phyloP scores from a whole-genome alignment of 345 rosid genomes.

The Moringa oleifera region DNA sequence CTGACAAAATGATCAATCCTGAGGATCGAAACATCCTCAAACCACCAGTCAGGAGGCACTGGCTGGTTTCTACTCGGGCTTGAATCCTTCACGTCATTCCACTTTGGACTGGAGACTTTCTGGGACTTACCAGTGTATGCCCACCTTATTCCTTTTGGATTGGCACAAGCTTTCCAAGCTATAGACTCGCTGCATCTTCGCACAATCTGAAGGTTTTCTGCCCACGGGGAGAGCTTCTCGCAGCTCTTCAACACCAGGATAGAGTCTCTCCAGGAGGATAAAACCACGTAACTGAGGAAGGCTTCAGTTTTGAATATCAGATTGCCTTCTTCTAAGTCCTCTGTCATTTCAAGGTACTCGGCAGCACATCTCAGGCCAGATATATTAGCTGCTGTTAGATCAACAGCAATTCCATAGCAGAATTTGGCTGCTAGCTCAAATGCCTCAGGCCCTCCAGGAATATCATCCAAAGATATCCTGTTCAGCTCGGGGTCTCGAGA shows the following conservation, averaged over 20 bases:
- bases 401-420: slow-evolving; percentile 92
- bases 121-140: slow-evolving; percentile 72
- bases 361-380: slow-evolving; percentile 89
- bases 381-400: slow-evolving; percentile 86
- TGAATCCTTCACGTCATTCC: slow-evolving; percentile 70
- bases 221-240: slow-evolving; percentile 96
- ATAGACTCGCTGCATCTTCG: slow-evolving; percentile 94
- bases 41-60: slow-evolving; percentile 99
- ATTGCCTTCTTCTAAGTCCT: slow-evolving; percentile 96
- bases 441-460: slow-evolving; percentile 86
- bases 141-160: slow-evolving; percentile 95
- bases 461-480: slow-evolving; percentile 59
- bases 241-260: slow-evolving; percentile 82
- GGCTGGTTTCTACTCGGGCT: slow-evolving; percentile 74
- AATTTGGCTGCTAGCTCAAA: slow-evolving; percentile 92
- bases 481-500: slow-evolving; percentile 53
- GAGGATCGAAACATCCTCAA: slow-evolving; percentile 91
- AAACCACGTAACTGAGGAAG: slow-evolving; percentile 87
- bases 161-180: slow-evolving; percentile 98
- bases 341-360: slow-evolving; percentile 99
- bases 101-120: slow-evolving; percentile 71
- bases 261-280: slow-evolving; percentile 97
- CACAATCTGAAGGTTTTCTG: slow-evolving; percentile 93
- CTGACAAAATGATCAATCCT: slow-evolving; percentile 93
- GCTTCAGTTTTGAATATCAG: slow-evolving; percentile 98